phyloP scores from a whole-genome alignment of 2,329 filamentous ascomycete species.

The Xylariomycetidae sp. region DNA sequence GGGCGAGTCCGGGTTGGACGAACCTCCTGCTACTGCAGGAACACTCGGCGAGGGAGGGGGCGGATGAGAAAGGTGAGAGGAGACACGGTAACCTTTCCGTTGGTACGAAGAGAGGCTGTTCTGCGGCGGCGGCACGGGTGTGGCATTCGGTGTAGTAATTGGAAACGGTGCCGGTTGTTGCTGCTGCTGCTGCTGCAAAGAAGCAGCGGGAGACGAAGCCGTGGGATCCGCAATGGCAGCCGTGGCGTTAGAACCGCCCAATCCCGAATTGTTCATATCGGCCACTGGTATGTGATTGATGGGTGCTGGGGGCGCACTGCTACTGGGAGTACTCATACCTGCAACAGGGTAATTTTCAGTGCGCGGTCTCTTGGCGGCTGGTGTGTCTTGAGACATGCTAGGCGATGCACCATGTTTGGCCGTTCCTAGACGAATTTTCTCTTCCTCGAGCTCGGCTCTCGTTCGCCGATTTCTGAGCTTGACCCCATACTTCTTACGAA shows the following conservation, averaged over 20 bases:
- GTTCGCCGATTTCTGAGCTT: constrained; percentile 45
- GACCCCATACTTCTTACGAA: constrained; percentile 55
- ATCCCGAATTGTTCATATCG: constrained; percentile 21
- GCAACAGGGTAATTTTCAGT: constrained; percentile 15
- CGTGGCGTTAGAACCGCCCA: constrained; percentile 22
- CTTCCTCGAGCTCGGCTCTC: constrained; percentile 40
- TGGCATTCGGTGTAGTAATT: not conserved
- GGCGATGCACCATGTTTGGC: constrained; percentile 21
- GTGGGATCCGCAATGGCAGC: constrained; percentile 16
- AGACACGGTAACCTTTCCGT: constrained; percentile 25
- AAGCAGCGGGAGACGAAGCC: not conserved
- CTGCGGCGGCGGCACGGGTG: constrained; percentile 5
- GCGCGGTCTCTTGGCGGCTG: constrained; percentile 22
- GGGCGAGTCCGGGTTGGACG: constrained; percentile 5
- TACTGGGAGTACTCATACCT: constrained; percentile 1
- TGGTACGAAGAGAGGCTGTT: constrained; percentile 25
- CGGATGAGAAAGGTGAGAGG: constrained; percentile 17
- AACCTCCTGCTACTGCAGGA: too few species aligned
- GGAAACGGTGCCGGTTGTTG: not conserved
- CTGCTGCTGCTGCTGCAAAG: constrained; percentile 3
- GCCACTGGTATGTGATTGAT: constrained; percentile 19
- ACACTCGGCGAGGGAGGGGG: too few species aligned
- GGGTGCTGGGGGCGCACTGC: constrained; percentile 4
- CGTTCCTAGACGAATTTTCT: constrained; percentile 34
- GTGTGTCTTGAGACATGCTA: constrained; percentile 10